Conservation (phyloP, 345 rosid species). For the Acer campestre region DNA sequence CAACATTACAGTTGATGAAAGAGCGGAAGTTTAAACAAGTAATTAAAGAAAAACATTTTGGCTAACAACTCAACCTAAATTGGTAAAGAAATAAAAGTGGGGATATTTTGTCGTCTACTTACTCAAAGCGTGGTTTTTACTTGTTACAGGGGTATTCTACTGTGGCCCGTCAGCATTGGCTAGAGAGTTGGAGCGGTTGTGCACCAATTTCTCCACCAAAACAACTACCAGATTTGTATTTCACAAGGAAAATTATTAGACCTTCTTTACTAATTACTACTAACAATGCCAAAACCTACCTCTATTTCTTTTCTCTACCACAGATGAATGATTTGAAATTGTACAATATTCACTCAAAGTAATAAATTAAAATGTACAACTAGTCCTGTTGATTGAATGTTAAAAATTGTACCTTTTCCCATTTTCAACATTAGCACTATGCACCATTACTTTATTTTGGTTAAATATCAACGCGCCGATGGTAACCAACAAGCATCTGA, state of each 20-base stretch:
- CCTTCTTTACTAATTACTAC: neutral
- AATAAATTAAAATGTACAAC: no score
- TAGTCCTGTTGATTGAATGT: no score
- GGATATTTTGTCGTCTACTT: neutral
- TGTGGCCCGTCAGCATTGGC: constrained; percentile 53
- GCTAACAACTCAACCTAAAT: neutral
- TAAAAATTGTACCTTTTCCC: no score
- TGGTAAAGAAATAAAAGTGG: neutral
- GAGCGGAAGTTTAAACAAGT: neutral
- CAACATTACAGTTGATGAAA: no score
- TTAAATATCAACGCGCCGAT: no score
- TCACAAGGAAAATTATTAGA: constrained; percentile 59
- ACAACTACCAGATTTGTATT: constrained; percentile 54
- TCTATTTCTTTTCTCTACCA: neutral
- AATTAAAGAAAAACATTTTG: neutral
- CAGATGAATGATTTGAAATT: neutral
- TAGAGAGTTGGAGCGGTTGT: constrained; percentile 47
- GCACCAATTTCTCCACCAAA: constrained; percentile 53
- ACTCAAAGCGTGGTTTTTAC: constrained; percentile 8
- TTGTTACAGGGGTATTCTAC: constrained; percentile 50
- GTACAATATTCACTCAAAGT: neutral
- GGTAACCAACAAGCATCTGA: neutral
- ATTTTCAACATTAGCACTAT: no score
- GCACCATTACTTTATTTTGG: no score
- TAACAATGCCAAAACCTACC: no score